These are phyloP conservation scores for Hansenula sp. DNA, from an alignment of 1,139 yeast species.

Conservation along the genomic window DNA sequence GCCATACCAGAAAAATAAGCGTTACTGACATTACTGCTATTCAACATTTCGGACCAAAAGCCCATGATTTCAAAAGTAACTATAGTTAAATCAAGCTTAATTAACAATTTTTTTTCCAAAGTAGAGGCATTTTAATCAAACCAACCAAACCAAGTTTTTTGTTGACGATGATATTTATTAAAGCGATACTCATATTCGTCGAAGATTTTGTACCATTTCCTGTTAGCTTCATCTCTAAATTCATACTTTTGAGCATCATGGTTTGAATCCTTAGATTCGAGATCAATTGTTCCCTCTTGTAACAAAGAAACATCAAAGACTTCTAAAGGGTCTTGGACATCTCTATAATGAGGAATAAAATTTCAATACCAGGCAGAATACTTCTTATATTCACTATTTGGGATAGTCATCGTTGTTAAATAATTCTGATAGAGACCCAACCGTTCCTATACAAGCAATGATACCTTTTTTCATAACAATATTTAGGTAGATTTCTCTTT, in stretches of 20 bases:
- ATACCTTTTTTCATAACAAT: no score
- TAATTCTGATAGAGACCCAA: no score
- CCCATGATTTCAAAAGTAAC: neutral
- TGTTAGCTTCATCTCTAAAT: slow-evolving; percentile 55
- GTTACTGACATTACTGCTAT: slow-evolving; percentile 27
- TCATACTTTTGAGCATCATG: no score
- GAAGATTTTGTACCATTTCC: slow-evolving; percentile 59
- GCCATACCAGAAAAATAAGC: slow-evolving; percentile 46
- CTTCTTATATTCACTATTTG: no score
- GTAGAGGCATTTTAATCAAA: slow-evolving; percentile 22
- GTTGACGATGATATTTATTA: slow-evolving; percentile 29
- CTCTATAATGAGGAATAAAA: slow-evolving; percentile 41
- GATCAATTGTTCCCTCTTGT: neutral
- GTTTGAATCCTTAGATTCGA: no score
- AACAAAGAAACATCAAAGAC: slow-evolving; percentile 5
- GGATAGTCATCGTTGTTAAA: no score
- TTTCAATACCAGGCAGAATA: slow-evolving; percentile 31
- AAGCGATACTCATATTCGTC: slow-evolving; percentile 58
- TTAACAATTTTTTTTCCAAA: slow-evolving; percentile 42
- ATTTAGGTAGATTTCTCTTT: no score
- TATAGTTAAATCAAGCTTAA: slow-evolving; percentile 40
- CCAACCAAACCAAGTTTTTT: neutral
- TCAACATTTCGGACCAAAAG: slow-evolving; percentile 14
- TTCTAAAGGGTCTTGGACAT: slow-evolving; percentile 38
- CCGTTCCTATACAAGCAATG: no score